Percentiles rank a stretch among this genome's conserved stretches.
These are phyloP conservation scores for Eimeria brunetti DNA, from an alignment of 169 alveolate genomes.

Conservation along the genomic window DNA sequence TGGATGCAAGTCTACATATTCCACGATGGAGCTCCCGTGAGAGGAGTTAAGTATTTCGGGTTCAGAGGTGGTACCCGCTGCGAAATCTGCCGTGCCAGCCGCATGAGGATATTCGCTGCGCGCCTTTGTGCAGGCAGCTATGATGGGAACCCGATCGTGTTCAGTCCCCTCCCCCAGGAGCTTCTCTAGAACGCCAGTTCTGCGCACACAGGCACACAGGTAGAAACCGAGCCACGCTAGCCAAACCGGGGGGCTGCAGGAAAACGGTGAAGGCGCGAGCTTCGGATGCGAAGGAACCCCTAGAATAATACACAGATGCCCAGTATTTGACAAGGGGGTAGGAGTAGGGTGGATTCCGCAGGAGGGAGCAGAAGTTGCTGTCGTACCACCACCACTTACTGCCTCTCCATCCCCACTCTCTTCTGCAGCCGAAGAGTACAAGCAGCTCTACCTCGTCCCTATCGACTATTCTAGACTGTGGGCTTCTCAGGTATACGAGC, in stretches of 20 bases:
- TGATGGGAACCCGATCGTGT: not conserved
- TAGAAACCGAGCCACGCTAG: not conserved
- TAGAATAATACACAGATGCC: not conserved
- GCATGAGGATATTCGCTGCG: slow-evolving; percentile 36
- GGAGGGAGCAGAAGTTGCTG: not conserved
- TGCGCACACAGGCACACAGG: not conserved
- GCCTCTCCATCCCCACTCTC: not conserved
- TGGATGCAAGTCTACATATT: not conserved
- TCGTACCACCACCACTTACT: not conserved
- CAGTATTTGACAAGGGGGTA: not conserved
- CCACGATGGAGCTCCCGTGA: not conserved
- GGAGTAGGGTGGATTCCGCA: not conserved
- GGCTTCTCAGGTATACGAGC: not conserved
- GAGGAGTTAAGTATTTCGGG: not conserved
- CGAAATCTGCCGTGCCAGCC: slow-evolving; percentile 54
- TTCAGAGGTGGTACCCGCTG: slow-evolving; percentile 4
- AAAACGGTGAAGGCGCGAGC: not conserved
- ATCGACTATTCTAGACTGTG: not conserved
- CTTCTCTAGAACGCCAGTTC: slow-evolving; percentile 34
- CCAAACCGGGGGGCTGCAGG: not conserved
- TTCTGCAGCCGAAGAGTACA: not conserved
- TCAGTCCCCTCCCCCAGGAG: slow-evolving; percentile 39
- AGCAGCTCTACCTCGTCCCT: not conserved
- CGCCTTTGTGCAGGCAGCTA: slow-evolving; percentile 29
- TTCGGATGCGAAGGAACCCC: not conserved